phyloP scores from a whole-genome alignment of 1,284 basidiomycete species.

The Heterobasidion occidentale region DNA sequence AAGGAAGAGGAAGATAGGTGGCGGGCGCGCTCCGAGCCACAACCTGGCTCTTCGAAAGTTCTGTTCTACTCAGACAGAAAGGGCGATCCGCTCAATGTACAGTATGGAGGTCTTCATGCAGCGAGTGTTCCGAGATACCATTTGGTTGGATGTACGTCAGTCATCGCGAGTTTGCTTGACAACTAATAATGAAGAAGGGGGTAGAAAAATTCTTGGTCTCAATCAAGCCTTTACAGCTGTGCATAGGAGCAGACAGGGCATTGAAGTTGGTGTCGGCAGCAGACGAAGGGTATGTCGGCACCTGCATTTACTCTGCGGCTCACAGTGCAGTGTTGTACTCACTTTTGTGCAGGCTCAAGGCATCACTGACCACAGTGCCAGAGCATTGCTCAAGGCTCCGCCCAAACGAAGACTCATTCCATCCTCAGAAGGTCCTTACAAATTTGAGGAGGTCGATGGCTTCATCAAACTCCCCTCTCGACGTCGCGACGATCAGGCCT shows the following conservation, averaged over 20 bases:
- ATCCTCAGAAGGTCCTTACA: slow-evolving; percentile 26
- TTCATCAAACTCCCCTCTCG: slow-evolving; percentile 49
- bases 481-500: slow-evolving; percentile 28
- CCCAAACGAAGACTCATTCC: slow-evolving; percentile 39
- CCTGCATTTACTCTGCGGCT: background rate
- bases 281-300: slow-evolving; percentile 36
- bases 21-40: background rate
- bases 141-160: slow-evolving; percentile 43
- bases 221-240: slow-evolving; percentile 36
- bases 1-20: slow-evolving; percentile 28
- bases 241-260: slow-evolving; percentile 41
- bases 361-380: slow-evolving; percentile 48
- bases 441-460: slow-evolving; percentile 57
- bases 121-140: slow-evolving; percentile 65
- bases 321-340: background rate
- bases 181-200: slow-evolving; percentile 55
- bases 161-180: slow-evolving; percentile 13
- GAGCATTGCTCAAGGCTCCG: slow-evolving; percentile 40
- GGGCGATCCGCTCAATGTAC: slow-evolving; percentile 62
- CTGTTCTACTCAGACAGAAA: slow-evolving; percentile 61
- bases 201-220: slow-evolving; percentile 58
- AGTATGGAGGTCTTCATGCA: slow-evolving; percentile 60
- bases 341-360: slow-evolving; percentile 33
- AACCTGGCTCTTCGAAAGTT: slow-evolving; percentile 9
- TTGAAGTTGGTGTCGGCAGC: slow-evolving; percentile 49